Conservation (phyloP, 2,329 filamentous ascomycete genomes). For the Diaporthe australafricana region DNA sequence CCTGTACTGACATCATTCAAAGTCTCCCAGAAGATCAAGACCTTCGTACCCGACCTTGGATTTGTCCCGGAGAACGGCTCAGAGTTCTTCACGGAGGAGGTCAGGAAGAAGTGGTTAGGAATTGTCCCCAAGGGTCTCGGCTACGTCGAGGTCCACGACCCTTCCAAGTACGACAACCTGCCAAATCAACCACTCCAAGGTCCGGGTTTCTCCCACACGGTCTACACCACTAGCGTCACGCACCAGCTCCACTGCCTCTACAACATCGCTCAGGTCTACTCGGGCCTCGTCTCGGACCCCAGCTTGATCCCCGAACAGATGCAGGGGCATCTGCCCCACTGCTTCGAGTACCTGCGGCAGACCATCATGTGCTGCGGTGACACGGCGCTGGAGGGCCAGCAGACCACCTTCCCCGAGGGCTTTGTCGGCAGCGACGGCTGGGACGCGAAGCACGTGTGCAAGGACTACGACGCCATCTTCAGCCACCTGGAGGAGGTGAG, state of each 20-base stretch:
- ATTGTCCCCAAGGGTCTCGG: slow-evolving; percentile 55
- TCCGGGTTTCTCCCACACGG: slow-evolving; percentile 46
- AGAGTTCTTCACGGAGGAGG: slow-evolving; percentile 51
- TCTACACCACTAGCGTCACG: slow-evolving; percentile 56
- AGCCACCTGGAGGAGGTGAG: slow-evolving; percentile 49
- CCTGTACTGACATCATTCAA: neutral
- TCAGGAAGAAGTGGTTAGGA: slow-evolving; percentile 50
- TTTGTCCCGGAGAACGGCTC: slow-evolving; percentile 53
- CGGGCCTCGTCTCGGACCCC: slow-evolving; percentile 44
- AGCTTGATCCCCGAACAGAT: slow-evolving; percentile 46
- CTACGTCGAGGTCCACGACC: slow-evolving; percentile 51
- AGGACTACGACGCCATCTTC: slow-evolving; percentile 51
- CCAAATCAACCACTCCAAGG: slow-evolving; percentile 46
- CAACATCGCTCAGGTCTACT: slow-evolving; percentile 52
- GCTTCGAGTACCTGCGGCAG: slow-evolving; percentile 52
- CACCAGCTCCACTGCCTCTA: slow-evolving; percentile 58
- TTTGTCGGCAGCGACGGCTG: slow-evolving; percentile 55
- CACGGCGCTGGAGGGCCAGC: slow-evolving; percentile 50
- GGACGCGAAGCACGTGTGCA: slow-evolving; percentile 57
- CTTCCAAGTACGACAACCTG: slow-evolving; percentile 50
- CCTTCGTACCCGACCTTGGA: slow-evolving; percentile 50
- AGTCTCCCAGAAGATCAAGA: slow-evolving; percentile 54
- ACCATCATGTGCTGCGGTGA: slow-evolving; percentile 50
- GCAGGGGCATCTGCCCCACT: slow-evolving; percentile 53
- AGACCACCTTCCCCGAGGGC: slow-evolving; percentile 52